Conservation (phyloP, 1,284 basidiomycete species). For the Ceratobasidium sp. region DNA sequence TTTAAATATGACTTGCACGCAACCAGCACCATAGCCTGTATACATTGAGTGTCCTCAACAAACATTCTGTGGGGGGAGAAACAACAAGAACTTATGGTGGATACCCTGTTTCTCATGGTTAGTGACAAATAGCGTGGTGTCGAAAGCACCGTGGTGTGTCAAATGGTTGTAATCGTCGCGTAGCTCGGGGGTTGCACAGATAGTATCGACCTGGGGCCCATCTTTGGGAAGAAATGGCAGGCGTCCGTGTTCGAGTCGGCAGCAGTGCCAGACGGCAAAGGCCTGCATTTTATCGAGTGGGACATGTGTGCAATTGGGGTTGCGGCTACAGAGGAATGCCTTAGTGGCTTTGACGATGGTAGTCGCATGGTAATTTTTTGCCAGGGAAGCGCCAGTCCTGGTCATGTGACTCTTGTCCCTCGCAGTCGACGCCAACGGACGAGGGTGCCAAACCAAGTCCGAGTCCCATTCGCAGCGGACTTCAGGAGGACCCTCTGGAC, state of each 20-base stretch:
- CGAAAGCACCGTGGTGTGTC: too few species aligned
- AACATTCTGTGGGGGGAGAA: neutral
- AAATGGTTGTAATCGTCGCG: neutral
- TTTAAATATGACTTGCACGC: slow-evolving; percentile 2
- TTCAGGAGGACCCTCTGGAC: too few species aligned
- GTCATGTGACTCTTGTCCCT: too few species aligned
- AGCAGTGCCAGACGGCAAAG: neutral
- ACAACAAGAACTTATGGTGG: neutral
- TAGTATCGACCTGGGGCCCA: neutral
- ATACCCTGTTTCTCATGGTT: neutral
- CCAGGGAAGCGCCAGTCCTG: too few species aligned
- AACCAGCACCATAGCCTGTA: slow-evolving; percentile 21
- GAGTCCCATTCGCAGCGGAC: too few species aligned
- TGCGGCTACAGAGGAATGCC: too few species aligned
- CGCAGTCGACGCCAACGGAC: too few species aligned
- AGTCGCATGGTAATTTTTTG: too few species aligned
- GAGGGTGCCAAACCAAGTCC: too few species aligned
- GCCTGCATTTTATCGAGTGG: too few species aligned
- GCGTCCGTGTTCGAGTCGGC: neutral
- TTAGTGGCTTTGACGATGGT: too few species aligned
- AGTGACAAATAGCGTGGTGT: neutral
- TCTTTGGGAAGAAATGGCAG: neutral
- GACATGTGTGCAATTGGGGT: too few species aligned
- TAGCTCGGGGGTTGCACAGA: neutral
- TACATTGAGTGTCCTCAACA: neutral